Evolutionary conservation across 352 stramenopile genomes (phyloP).

Genomic region (Phytophthora multivora): DNA sequence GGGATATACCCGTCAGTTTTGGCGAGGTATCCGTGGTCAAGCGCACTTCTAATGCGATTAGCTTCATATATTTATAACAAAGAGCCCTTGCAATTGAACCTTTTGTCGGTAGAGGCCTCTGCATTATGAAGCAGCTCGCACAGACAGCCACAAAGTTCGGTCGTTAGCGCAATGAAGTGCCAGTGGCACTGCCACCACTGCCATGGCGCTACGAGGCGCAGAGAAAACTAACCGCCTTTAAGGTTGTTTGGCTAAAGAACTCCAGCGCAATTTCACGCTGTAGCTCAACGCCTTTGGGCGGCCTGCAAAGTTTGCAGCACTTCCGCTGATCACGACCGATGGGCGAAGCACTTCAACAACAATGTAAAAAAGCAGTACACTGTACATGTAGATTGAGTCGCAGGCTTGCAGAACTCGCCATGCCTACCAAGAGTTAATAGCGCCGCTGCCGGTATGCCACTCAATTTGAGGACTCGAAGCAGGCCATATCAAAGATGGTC

Average conservation of each 20-base stretch:
- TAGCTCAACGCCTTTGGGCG: background rate
- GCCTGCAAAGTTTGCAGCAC: too few species aligned
- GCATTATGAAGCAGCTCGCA: slow-evolving; percentile 11
- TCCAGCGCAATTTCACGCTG: background rate
- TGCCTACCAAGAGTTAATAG: too few species aligned
- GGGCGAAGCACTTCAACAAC: too few species aligned
- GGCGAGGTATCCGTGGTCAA: slow-evolving; percentile 33
- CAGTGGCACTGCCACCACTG: slow-evolving; percentile 9
- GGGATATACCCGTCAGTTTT: slow-evolving; percentile 30
- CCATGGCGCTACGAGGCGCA: slow-evolving; percentile 13
- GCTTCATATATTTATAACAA: slow-evolving; percentile 47
- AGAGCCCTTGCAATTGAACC: slow-evolving; percentile 31
- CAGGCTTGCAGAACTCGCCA: too few species aligned
- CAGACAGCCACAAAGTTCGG: slow-evolving; percentile 10
- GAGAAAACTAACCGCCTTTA: slow-evolving; percentile 20
- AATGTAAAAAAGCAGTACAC: too few species aligned
- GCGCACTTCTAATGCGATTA: slow-evolving; percentile 12
- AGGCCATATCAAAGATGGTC: too few species aligned
- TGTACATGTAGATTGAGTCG: too few species aligned
- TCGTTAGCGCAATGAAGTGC: slow-evolving; percentile 17
- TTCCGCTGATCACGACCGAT: too few species aligned
- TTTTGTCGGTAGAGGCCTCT: slow-evolving; percentile 18
- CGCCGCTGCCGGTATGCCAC: background rate
- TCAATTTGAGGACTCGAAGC: too few species aligned
- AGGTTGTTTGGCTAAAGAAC: background rate